These are phyloP conservation scores for Neofusicoccum ribis DNA, from an alignment of 2,329 filamentous ascomycete genomes.

Conservation along the genomic window DNA sequence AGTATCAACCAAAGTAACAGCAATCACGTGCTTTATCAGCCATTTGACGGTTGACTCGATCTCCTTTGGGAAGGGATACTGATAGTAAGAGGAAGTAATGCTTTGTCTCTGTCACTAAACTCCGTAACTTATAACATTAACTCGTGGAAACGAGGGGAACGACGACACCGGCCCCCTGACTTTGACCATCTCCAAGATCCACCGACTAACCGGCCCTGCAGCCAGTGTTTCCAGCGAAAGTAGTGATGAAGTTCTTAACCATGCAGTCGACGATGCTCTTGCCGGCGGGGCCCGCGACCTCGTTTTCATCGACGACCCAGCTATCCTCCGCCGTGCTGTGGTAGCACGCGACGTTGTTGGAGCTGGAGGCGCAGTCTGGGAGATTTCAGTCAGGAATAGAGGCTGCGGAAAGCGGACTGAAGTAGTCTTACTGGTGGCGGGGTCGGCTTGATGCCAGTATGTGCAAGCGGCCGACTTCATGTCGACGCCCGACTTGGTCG, in stretches of 20 bases:
- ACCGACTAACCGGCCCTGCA: conserved; percentile 39
- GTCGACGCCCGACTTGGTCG: background rate
- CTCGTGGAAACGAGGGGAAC: too few species aligned
- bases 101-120: too few species aligned
- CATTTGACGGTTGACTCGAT: too few species aligned
- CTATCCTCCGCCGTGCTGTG: background rate
- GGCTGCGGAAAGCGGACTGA: background rate
- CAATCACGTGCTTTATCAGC: too few species aligned
- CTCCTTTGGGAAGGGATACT: too few species aligned
- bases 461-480: background rate
- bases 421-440: background rate
- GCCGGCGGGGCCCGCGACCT: background rate
- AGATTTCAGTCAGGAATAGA: background rate
- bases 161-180: too few species aligned
- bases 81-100: too few species aligned
- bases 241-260: background rate
- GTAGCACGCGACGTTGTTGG: background rate
- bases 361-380: background rate
- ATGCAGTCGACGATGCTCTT: background rate
- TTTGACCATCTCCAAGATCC: too few species aligned
- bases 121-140: too few species aligned
- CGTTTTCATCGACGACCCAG: background rate
- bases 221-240: background rate
- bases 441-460: background rate
- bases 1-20: too few species aligned